Conservation (phyloP, 805 yeast species). For the Suhomyces faveliae region DNA sequence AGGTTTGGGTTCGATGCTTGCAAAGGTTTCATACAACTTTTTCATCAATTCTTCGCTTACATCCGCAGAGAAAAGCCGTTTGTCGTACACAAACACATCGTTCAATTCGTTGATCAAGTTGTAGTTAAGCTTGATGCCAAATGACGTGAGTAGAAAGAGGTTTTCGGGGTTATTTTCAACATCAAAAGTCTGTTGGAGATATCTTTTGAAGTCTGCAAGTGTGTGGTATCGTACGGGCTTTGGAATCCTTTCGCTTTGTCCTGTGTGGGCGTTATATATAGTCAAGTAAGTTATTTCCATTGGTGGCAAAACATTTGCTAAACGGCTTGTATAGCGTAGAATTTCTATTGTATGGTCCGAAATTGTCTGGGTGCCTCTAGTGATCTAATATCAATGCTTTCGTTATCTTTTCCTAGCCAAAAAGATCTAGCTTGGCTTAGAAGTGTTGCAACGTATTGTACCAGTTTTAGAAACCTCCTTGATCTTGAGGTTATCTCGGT, state of each 20-base stretch:
- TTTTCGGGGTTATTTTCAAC: conserved; percentile 25
- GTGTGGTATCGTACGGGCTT: conserved; percentile 42
- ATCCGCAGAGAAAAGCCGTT: conserved; percentile 48
- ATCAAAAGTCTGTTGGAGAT: conserved; percentile 27
- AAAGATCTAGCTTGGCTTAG: neutral
- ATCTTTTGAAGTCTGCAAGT: conserved; percentile 30
- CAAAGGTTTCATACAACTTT: neutral
- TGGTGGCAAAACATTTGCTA: conserved; percentile 3
- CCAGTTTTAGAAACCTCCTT: neutral
- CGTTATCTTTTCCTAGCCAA: neutral
- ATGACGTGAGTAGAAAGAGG: conserved; percentile 59
- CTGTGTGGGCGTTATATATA: conserved; percentile 41
- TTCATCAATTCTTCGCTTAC: conserved; percentile 10
- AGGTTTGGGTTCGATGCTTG: conserved; percentile 7
- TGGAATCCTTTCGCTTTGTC: conserved; percentile 30
- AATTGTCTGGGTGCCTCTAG: neutral
- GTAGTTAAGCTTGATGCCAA: conserved; percentile 60
- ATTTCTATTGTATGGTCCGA: neutral
- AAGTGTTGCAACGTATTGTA: neutral
- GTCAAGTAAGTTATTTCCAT: conserved; percentile 22
- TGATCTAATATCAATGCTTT: neutral
- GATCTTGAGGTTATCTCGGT: conserved; percentile 1
- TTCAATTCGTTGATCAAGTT: conserved; percentile 49
- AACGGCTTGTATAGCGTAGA: neutral
- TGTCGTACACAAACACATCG: conserved; percentile 64